Evolutionary conservation across 75 land plant genomes (phyloP), one percentile per base, ranked within the genome.

Genomic region (Picea sitchensis): DNA sequence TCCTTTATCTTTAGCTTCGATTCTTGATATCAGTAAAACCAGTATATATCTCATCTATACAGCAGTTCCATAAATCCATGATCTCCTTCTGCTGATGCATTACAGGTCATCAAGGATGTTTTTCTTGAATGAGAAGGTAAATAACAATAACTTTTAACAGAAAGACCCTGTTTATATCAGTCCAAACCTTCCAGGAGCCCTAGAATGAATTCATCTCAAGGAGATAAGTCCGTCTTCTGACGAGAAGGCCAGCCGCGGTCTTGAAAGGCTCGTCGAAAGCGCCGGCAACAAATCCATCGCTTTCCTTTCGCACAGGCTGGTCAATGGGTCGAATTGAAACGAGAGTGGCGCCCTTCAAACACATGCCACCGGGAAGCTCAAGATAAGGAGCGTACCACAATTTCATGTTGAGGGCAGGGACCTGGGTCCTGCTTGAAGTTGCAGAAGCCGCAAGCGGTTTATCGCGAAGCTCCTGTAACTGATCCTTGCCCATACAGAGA

Each of bases 391-490:
- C 95, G 59, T 93, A 93, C 95, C 95, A 93, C 20, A 95, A 80
- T 82, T 89, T 81, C 90, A 95, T 92, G 73, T 87, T 93, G n/a
- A 93, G 84, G 12, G 95, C 93, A 8, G 98, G 98, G 14, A 95
- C 92, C 36, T 87, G 86, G 12, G 87, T 91, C 81, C 93, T 65
- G 81, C 81, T 82, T 18, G 86, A 58, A 9, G 80, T 59, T 26
- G 84, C 83, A 15, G 81, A 78, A 2, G 76, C 75, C 11, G 82
- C 79, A 65, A 78, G 36, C 14, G 80, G 85, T 54, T 79, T 84
- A 14, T 78, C 80, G n/a, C 88, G 80, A 65, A 92, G 77, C 57
- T 92, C 89, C 54, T 26, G 65, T 4, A 90, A 71, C 78, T 92
- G 88, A 32, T 86, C 80, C 18, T 80, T 72, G 1, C 78, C 80